Base-by-base conservation (phyloP, 345 rosid species). In the Eucalyptus rudis region DNA sequence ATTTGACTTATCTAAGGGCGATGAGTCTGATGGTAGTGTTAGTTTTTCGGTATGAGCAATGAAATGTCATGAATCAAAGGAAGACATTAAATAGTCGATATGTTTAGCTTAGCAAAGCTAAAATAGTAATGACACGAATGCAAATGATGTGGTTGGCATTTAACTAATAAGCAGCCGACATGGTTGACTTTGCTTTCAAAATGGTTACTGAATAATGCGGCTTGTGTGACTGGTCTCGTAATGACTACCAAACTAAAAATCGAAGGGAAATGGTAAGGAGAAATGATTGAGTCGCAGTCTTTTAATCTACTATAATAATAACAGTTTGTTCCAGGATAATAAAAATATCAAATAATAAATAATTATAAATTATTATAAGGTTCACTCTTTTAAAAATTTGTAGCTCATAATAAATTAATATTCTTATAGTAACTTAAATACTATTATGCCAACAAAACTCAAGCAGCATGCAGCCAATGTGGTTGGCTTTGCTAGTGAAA, bases 301-400 rank as follows among this genome's bases (percentile, higher is more conserved):
- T 49, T 52, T 52, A 19, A 52, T 19, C 1, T 52, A 52, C 0
- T 52, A 0, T 52, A 0, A 52, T 0, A 19, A 52, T 52, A 52
- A 52, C 0, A 19, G 1, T 1, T 0, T 52, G 1, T 52, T 19
- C 0, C 0, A 2, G 2, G 0, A 43, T 52, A 0, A 52, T 1
- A 51, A 3, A 52, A 51, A 52, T 43, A 52, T 19, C 1, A 17
- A 52, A 19, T 52, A 1, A 52, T 52, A 52, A 52, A 52, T 52
- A 0, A 19, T 17, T 51, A 51, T 17, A 7, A 51, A 17, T 51
- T 17, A 0, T 19, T 52, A 52, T 52, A 0, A 0, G 2, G 0
- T 3, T 4, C 2, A 51, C 22, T 3, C 0, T 51, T 51, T 51
- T 2, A 51, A 17, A 51, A 51, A 17, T 3, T 16, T 52, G 10